Base-by-base conservation (phyloP, 768 basidiomycete species). In the Termitomyces heimii region DNA sequence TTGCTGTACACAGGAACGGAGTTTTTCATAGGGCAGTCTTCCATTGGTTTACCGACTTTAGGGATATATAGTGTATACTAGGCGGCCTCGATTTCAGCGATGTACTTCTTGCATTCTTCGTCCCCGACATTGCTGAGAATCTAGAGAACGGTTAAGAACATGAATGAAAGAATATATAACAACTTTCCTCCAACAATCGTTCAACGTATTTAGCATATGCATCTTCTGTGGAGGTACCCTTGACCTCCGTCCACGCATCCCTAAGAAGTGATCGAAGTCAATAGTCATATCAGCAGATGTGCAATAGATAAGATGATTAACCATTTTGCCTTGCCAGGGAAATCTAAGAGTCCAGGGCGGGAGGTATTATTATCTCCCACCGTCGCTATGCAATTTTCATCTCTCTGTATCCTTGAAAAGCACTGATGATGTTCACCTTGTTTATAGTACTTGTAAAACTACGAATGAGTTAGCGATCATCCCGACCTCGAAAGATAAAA, bases 391-490 rank as follows among this genome's bases (percentile, higher is more conserved):
- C 34, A 8, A 29, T 26, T 10, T 14, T 54, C 40, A 55, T 4
- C 12, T 22, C 20, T 31, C 26, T 22, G 26, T 35, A 55, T 18
- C 4, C 37, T 35, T 20, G 1, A 31, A 16, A 28, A 55, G 18
- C 10, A 55, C 7, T 16, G n/a, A n/a, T 39, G 31, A 14, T 12
- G 29, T 22, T 45, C 54, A 88, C 93, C 92, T 80, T 96, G 94
- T 81, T 98, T 99, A 83, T 78, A 98, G 71, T 87, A 83, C 63
- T 79, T 81, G 79, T 98, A 99, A 80, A 97, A 97, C 95, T 98
- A 57, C 29, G 47, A 54, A 31, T 44, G 59, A 57, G 59, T 58
- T 34, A 51, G 52, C 24, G 9, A 59, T 59, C 48, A 46, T 53
- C 14, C 42, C 8, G 39, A 40, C 39, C 20, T 49, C 58, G 42